These are phyloP conservation scores for Cladosporium sp. DNA, from an alignment of 2,329 filamentous ascomycete species.

Conservation along the genomic window DNA sequence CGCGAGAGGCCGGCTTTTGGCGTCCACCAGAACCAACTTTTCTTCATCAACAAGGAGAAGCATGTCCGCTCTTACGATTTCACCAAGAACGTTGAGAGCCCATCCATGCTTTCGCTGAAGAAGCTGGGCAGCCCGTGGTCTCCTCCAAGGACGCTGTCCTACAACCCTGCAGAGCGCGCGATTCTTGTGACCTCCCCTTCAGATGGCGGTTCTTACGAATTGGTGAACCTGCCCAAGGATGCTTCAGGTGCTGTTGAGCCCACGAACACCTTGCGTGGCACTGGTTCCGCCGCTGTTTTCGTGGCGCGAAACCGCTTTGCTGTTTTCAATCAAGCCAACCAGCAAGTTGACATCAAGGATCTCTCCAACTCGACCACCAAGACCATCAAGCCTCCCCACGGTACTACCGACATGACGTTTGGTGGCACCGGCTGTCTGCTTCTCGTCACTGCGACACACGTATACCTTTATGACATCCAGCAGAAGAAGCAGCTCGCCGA, in stretches of 20 bases:
- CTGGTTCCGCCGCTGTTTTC: conserved; percentile 90
- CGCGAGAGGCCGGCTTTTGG: conserved; percentile 90
- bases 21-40: conserved; percentile 89
- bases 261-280: conserved; percentile 86
- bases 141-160: conserved; percentile 87
- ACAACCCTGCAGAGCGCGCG: conserved; percentile 93
- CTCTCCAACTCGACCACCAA: conserved; percentile 91
- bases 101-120: conserved; percentile 88
- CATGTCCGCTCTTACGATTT: conserved; percentile 97
- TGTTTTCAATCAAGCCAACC: conserved; percentile 77
- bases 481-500: conserved; percentile 96
- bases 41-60: conserved; percentile 99
- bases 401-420: conserved; percentile 94
- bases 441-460: conserved; percentile 81
- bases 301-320: conserved; percentile 96
- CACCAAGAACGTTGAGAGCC: conserved; percentile 88
- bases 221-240: conserved; percentile 88
- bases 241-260: conserved; percentile 88
- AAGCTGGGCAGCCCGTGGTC: conserved; percentile 95
- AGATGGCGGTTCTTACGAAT: conserved; percentile 87
- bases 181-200: conserved; percentile 89
- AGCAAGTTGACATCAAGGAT: conserved; percentile 97
- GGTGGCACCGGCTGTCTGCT: conserved; percentile 91
- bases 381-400: conserved; percentile 86
- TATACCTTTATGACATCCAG: conserved; percentile 94